A percentile compares a stretch with the other conserved stretches of the same genome.
phyloP scores from a whole-genome alignment of 2,329 filamentous ascomycete genomes.

The Penicillium nordicum region DNA sequence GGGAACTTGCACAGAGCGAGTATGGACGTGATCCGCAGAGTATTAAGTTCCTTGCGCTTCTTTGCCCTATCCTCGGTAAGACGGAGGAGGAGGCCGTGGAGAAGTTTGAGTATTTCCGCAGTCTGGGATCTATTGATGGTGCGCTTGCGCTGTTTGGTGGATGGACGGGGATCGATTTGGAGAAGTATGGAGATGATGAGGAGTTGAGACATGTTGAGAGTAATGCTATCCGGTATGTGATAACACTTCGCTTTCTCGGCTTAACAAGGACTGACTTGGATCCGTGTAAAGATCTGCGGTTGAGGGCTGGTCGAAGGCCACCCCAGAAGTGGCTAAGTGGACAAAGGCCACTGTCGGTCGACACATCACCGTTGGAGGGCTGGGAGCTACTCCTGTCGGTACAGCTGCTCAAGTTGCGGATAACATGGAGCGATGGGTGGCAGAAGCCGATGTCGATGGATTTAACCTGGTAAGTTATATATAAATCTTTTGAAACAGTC shows the following conservation, averaged over 20 bases:
- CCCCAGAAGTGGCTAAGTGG: slow-evolving; percentile 63
- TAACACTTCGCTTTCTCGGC: slow-evolving; percentile 1
- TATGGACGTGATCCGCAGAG: slow-evolving; percentile 56
- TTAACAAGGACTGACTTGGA: slow-evolving; percentile 5
- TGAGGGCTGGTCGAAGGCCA: slow-evolving; percentile 52
- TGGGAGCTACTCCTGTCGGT: slow-evolving; percentile 63
- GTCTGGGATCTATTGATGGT: slow-evolving; percentile 63
- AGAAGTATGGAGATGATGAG: slow-evolving; percentile 60
- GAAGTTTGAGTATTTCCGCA: slow-evolving; percentile 61
- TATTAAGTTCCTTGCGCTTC: slow-evolving; percentile 66
- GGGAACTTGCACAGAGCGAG: slow-evolving; percentile 51
- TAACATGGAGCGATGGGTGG: slow-evolving; percentile 63
- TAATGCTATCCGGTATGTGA: slow-evolving; percentile 53
- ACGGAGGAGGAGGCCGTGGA: slow-evolving; percentile 64
- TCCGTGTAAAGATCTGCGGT: slow-evolving; percentile 45
- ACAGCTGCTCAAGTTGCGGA: slow-evolving; percentile 64
- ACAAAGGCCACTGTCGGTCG: slow-evolving; percentile 68
- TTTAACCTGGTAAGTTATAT: slow-evolving; percentile 63
- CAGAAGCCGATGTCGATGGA: slow-evolving; percentile 67
- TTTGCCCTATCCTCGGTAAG: slow-evolving; percentile 62
- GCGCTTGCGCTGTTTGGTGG: slow-evolving; percentile 69
- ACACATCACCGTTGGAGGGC: slow-evolving; percentile 65
- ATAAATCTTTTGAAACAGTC: background rate
- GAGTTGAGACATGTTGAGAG: slow-evolving; percentile 61
- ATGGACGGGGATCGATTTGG: slow-evolving; percentile 68